Evolutionary conservation across 108 stramenopile genomes (phyloP).

Genomic region (Parmales sp.): DNA sequence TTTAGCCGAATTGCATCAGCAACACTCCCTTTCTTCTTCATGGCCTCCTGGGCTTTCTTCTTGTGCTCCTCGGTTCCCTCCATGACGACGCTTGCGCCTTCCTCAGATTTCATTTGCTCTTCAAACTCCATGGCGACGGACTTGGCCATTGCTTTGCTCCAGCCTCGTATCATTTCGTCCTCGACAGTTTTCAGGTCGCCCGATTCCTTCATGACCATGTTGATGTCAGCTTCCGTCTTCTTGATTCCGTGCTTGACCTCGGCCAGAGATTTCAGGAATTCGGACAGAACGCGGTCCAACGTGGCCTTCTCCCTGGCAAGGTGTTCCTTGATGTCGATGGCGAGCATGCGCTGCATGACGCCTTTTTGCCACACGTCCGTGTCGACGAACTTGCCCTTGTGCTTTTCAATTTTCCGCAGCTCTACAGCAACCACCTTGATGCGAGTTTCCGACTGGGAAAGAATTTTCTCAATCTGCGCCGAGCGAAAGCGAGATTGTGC

Average conservation of each 20-base stretch:
- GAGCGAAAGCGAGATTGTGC: no score
- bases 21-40: neutral
- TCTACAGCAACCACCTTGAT: neutral
- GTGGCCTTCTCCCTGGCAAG: conserved; percentile 7
- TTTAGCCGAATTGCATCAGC: conserved; percentile 15
- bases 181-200: neutral
- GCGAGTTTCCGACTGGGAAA: neutral
- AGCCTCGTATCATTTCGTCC: neutral
- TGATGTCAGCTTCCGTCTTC: conserved; percentile 1
- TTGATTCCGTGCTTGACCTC: conserved; percentile 8
- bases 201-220: neutral
- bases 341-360: conserved; percentile 20
- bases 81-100: neutral
- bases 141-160: neutral
- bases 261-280: neutral
- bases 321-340: conserved; percentile 15
- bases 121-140: conserved; percentile 5
- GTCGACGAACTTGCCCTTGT: conserved; percentile 22
- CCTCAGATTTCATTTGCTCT: conserved; percentile 5
- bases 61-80: neutral
- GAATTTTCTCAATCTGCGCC: conserved; percentile 2
- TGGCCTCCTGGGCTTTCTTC: neutral
- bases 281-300: neutral
- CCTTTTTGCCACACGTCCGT: conserved; percentile 24
- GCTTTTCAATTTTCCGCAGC: neutral